Evolutionary conservation across 768 basidiomycete genomes (phyloP), one percentile per base, ranked within the genome.

Genomic region (Collybia nuda): DNA sequence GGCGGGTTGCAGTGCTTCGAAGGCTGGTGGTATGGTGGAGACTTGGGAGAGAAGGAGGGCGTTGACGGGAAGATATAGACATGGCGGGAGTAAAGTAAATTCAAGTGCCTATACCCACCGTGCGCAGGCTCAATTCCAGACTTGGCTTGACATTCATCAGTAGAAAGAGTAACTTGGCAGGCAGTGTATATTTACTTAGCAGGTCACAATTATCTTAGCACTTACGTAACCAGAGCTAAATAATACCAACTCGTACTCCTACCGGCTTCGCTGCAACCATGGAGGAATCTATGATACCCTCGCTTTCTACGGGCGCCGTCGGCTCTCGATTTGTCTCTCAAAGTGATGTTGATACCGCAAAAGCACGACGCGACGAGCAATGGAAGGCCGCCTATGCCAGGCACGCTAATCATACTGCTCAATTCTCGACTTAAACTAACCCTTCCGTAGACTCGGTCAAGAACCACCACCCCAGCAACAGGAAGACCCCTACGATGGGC

Each of bases 381-480:
- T 93, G 91, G 91, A 90, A 86, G 61, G 91, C 90, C 12, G 91
- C 91, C 22, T 93, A 93, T 67, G 91, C 90, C 38, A 80, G 88
- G 88, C 84, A 52, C 52, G 54, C 29, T n/a, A 39, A 38, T 42
- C 26, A 15, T 19, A 28, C 19, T 26, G 17, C n/a, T 11, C 15
- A 21, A 32, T 32, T 32, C 32, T 11, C 47, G 24, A 41, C 28
- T 46, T 39, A 39, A 26, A 41, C 28, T 46, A 40, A 39, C 35
- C 12, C 6, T 19, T 9, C 9, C 19, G 5, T 39, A 90, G 90
- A 53, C 76, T 93, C 8, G 91, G 91, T 44, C 92, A 93, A 65
- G 90, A 88, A 49, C 91, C 91, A 7, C 91, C 89, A 2, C 81
- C 84, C 5, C 81, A 79, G 60, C 89, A 86, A 35, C 75, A 75